Evolutionary conservation across 495 filamentous ascomycete species (phyloP).

Genomic region (Glarea lozoyensis): DNA sequence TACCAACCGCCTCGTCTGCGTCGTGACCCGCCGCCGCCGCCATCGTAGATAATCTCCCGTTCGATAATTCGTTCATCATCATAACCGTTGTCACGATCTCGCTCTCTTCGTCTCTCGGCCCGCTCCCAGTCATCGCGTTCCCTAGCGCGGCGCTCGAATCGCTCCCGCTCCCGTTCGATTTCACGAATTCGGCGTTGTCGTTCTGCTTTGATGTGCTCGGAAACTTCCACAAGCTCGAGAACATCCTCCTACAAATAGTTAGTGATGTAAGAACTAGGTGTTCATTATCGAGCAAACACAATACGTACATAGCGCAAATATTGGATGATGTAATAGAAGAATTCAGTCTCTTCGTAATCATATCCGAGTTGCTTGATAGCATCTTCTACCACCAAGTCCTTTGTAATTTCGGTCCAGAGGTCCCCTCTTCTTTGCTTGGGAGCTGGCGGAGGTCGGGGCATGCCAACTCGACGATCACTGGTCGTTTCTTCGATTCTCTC

Average conservation of each 20-base stretch:
- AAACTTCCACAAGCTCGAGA: constrained; percentile 67
- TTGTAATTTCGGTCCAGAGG: constrained; percentile 97
- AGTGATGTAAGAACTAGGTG: no score
- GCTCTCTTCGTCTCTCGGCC: constrained; percentile 10
- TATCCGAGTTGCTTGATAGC: constrained; percentile 80
- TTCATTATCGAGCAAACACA: no score
- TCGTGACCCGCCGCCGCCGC: neutral
- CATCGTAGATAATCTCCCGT: constrained; percentile 47
- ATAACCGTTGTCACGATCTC: constrained; percentile 17
- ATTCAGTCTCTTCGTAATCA: constrained; percentile 84
- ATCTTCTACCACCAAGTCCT: constrained; percentile 80
- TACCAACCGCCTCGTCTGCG: neutral
- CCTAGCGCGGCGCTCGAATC: constrained; percentile 24
- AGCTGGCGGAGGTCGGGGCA: constrained; percentile 30
- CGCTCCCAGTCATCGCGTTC: constrained; percentile 21
- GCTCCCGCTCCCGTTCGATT: constrained; percentile 70
- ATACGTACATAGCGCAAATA: constrained; percentile 82
- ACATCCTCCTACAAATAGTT: constrained; percentile 88
- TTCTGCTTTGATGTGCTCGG: constrained; percentile 69
- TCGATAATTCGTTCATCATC: constrained; percentile 52
- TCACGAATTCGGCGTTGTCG: constrained; percentile 71
- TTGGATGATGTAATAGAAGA: constrained; percentile 86
- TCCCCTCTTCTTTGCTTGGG: constrained; percentile 37
- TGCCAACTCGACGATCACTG: constrained; percentile 33
- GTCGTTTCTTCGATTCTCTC: constrained; percentile 36